Evolutionary conservation across 2,329 filamentous ascomycete genomes (phyloP).

Genomic region (Fusarium armeniacum): DNA sequence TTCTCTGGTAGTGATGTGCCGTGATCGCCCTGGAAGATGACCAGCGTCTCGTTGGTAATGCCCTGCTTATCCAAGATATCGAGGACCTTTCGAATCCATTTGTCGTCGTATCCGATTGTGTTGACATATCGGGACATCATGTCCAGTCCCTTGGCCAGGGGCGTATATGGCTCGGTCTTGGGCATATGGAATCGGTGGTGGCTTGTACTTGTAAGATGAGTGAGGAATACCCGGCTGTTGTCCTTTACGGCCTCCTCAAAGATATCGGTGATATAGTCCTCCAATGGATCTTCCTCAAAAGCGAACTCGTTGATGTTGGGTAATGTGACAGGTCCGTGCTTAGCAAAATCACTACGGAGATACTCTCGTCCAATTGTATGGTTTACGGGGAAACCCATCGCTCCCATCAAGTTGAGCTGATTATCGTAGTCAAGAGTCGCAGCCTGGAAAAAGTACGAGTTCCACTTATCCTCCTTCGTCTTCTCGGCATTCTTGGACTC

Average conservation of each 20-base stretch:
- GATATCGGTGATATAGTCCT: slow-evolving; percentile 54
- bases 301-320: slow-evolving; percentile 56
- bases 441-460: slow-evolving; percentile 53
- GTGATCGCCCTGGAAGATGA: slow-evolving; percentile 54
- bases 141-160: slow-evolving; percentile 48
- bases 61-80: slow-evolving; percentile 51
- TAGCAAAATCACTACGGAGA: slow-evolving; percentile 49
- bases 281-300: slow-evolving; percentile 51
- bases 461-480: slow-evolving; percentile 49
- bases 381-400: slow-evolving; percentile 51
- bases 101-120: slow-evolving; percentile 52
- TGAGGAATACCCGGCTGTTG: slow-evolving; percentile 53
- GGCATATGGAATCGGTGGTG: slow-evolving; percentile 55
- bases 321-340: slow-evolving; percentile 50
- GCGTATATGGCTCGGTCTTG: slow-evolving; percentile 47
- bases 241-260: slow-evolving; percentile 51
- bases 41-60: slow-evolving; percentile 53
- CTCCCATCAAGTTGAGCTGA: slow-evolving; percentile 51
- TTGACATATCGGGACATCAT: slow-evolving; percentile 54
- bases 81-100: slow-evolving; percentile 52
- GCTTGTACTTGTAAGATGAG: slow-evolving; percentile 55
- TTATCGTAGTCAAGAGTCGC: slow-evolving; percentile 55
- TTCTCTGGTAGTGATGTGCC: slow-evolving; percentile 54
- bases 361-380: slow-evolving; percentile 51
- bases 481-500: slow-evolving; percentile 23